Percentiles rank a stretch among this genome's conserved stretches.
Evolutionary conservation across 177 flowering plant species (phyloP).

Genomic region (Viscum album): DNA sequence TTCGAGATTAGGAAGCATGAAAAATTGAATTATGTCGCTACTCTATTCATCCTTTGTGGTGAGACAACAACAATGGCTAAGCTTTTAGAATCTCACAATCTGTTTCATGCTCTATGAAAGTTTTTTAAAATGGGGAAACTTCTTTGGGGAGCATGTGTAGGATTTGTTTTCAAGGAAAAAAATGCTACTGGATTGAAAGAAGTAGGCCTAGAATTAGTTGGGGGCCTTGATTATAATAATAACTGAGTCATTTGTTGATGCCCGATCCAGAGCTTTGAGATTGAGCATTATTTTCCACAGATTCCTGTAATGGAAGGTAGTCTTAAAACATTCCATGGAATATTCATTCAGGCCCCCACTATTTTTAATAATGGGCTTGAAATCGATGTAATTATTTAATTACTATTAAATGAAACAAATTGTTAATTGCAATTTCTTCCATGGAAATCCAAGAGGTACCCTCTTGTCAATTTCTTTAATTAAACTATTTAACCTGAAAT

Average conservation of each 20-base stretch:
- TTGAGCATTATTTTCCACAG: constrained; percentile 53
- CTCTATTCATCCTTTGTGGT: no score
- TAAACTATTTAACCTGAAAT: neutral
- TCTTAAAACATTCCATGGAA: constrained; percentile 63
- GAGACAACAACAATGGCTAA: no score
- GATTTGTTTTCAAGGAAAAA: constrained; percentile 83
- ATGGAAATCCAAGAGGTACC: constrained; percentile 38
- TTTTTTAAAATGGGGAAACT: constrained; percentile 88
- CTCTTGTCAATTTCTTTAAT: neutral
- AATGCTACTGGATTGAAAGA: constrained; percentile 67
- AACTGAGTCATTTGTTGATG: neutral
- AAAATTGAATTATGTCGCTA: constrained; percentile 4
- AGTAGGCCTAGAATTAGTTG: constrained; percentile 83
- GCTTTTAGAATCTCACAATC: no score
- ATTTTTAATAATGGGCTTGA: constrained; percentile 77
- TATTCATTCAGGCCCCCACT: constrained; percentile 94
- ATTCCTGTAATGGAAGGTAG: constrained; percentile 61
- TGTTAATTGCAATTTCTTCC: constrained; percentile 20
- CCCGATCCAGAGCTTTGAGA: constrained; percentile 88
- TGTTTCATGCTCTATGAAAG: constrained; percentile 85
- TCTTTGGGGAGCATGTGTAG: constrained; percentile 99
- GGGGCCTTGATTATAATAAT: constrained; percentile 78
- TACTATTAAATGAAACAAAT: constrained; percentile 31
- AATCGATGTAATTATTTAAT: constrained; percentile 74
- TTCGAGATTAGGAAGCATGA: no score